Evolutionary conservation across 1,284 basidiomycete genomes (phyloP).

Genomic region (Tylopilus orsonianus): DNA sequence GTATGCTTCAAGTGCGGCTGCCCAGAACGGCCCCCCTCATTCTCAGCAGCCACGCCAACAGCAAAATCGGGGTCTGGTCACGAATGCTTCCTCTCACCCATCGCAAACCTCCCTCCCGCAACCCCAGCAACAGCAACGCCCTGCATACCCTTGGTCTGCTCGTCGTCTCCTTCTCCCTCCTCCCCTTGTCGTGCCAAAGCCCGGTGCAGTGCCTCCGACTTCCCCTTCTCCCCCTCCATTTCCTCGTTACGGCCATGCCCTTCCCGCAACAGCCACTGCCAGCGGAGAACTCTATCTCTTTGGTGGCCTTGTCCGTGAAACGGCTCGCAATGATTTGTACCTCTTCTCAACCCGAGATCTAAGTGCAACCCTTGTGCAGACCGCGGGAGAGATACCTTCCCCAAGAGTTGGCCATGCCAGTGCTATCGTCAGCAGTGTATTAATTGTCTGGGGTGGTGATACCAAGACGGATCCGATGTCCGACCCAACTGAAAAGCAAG

Average conservation of each 20-base stretch:
- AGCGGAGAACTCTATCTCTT: constrained; percentile 95
- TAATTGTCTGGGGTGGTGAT: constrained; percentile 99
- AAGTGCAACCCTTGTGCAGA: constrained; percentile 78
- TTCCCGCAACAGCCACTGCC: constrained; percentile 81
- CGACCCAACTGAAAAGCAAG: constrained; percentile 78
- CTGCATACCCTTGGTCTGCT: constrained; percentile 78
- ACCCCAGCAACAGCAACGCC: constrained; percentile 44
- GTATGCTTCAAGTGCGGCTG: constrained; percentile 18
- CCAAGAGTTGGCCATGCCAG: constrained; percentile 95
- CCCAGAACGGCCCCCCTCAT: constrained; percentile 28
- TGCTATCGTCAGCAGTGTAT: constrained; percentile 92
- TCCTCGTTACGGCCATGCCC: constrained; percentile 95
- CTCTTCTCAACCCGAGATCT: constrained; percentile 82
- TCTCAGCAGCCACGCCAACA: constrained; percentile 37
- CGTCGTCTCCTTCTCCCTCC: constrained; percentile 66
- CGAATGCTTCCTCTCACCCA: constrained; percentile 22
- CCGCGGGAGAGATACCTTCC: constrained; percentile 86
- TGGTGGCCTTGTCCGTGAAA: constrained; percentile 92
- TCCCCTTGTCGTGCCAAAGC: constrained; percentile 61
- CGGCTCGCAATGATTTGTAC: constrained; percentile 93
- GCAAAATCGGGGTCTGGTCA: constrained; percentile 28
- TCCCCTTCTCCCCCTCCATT: constrained; percentile 83
- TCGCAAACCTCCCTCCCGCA: constrained; percentile 30
- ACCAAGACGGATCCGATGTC: constrained; percentile 76
- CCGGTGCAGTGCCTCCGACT: constrained; percentile 56